Evolutionary conservation across 768 basidiomycete species (phyloP).

Genomic region (Mrakia gelida): DNA sequence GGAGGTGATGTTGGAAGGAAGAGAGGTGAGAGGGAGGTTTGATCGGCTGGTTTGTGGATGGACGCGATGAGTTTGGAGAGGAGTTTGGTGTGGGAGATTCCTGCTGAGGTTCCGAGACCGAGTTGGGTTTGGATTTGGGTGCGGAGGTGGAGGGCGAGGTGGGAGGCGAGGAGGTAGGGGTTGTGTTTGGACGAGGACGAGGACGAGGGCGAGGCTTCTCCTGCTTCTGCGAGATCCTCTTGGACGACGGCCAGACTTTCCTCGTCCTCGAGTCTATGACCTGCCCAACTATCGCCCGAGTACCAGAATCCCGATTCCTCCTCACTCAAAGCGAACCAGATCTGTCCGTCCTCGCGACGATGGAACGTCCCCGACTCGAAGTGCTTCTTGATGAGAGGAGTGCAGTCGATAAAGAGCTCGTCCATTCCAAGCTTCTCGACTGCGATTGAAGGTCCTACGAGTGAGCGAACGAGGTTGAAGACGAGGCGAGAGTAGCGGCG

Average conservation of each 20-base stretch:
- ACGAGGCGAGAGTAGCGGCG: slow-evolving; percentile 33
- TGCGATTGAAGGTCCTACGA: slow-evolving; percentile 7
- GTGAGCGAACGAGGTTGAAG: slow-evolving; percentile 32
- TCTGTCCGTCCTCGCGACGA: neutral
- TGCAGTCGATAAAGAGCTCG: slow-evolving; percentile 37
- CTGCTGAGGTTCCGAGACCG: slow-evolving; percentile 35
- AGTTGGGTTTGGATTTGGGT: slow-evolving; percentile 29
- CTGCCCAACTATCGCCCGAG: neutral
- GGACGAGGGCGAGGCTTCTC: neutral
- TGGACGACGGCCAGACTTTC: neutral
- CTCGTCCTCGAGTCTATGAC: slow-evolving; percentile 9
- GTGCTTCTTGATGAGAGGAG: slow-evolving; percentile 33
- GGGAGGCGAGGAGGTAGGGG: slow-evolving; percentile 29
- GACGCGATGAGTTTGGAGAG: slow-evolving; percentile 36
- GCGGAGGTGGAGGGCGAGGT: slow-evolving; percentile 35
- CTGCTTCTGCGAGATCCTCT: neutral
- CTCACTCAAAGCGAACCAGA: slow-evolving; percentile 5
- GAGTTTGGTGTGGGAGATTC: slow-evolving; percentile 32
- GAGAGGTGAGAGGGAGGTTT: slow-evolving; percentile 32
- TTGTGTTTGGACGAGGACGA: neutral
- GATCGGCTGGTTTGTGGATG: slow-evolving; percentile 36
- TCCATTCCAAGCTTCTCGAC: slow-evolving; percentile 39
- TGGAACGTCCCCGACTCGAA: neutral
- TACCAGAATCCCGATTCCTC: slow-evolving; percentile 25
- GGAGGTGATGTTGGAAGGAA: neutral